These are phyloP conservation scores for Cajanus cajan DNA, from an alignment of 306 rosid genomes.

Conservation along the genomic window DNA sequence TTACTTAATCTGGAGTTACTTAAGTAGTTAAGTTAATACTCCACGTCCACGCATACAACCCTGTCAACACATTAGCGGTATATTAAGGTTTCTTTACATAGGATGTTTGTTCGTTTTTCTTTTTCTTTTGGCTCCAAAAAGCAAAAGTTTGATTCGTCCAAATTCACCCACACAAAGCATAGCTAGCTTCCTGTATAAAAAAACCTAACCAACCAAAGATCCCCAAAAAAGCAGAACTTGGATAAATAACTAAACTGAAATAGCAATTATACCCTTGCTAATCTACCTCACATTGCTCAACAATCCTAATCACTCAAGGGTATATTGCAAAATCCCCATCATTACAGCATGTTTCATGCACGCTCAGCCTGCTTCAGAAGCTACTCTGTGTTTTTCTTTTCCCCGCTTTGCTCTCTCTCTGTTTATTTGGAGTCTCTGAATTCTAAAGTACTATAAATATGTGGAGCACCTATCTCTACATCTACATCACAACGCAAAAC, in stretches of 20 bases:
- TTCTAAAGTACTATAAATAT: neutral
- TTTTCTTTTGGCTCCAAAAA: neutral
- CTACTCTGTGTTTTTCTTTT: neutral
- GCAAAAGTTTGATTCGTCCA: neutral
- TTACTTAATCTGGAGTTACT: too few relatives aligned
- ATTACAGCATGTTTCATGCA: constrained; percentile 19
- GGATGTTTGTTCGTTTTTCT: too few relatives aligned
- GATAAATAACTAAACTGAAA: neutral
- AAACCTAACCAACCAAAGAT: neutral
- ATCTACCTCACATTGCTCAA: neutral
- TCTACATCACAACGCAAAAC: neutral
- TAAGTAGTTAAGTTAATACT: too few relatives aligned
- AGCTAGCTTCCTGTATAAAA: neutral
- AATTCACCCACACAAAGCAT: neutral
- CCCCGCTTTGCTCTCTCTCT: neutral
- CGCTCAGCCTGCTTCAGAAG: neutral
- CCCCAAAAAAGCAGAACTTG: neutral
- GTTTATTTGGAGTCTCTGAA: too few relatives aligned
- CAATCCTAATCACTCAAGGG: neutral
- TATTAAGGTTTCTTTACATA: too few relatives aligned
- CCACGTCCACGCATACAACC: too few relatives aligned
- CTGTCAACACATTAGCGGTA: too few relatives aligned
- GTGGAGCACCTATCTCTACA: neutral
- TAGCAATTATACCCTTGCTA: neutral
- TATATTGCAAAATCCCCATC: neutral